Evolutionary conservation across 2,329 filamentous ascomycete genomes (phyloP).

Genomic region (Thelonectria rubi): DNA sequence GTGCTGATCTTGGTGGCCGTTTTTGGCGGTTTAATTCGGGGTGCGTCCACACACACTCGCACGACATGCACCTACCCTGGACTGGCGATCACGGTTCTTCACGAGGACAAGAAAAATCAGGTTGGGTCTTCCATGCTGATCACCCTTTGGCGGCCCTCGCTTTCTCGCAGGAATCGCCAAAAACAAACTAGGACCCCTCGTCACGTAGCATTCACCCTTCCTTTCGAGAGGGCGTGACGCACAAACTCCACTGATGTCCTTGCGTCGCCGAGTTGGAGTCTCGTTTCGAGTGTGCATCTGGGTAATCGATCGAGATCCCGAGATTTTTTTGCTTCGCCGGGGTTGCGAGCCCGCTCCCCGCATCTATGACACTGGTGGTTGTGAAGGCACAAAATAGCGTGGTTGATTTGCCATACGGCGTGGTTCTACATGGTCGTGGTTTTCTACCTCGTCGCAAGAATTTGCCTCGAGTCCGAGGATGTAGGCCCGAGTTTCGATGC

Average conservation of each 20-base stretch:
- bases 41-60: not conserved
- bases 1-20: not conserved
- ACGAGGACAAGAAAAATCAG: not conserved
- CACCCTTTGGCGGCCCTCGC: not conserved
- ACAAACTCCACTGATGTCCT: not conserved
- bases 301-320: not conserved
- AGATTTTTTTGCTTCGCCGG: not conserved
- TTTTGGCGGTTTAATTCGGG: not conserved
- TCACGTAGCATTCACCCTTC: conserved; percentile 8
- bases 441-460: too few species aligned
- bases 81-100: not conserved
- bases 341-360: not conserved
- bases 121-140: not conserved
- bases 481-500: too few species aligned
- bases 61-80: conserved; percentile 5
- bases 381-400: too few species aligned
- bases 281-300: not conserved
- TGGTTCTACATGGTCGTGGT: too few species aligned
- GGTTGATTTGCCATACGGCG: too few species aligned
- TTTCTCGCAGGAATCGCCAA: not conserved
- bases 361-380: not conserved
- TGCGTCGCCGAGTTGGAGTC: not conserved
- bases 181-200: not conserved
- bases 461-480: too few species aligned
- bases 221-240: not conserved